Conservation (phyloP, 164 flowering plant genomes). For the Piper betle region DNA sequence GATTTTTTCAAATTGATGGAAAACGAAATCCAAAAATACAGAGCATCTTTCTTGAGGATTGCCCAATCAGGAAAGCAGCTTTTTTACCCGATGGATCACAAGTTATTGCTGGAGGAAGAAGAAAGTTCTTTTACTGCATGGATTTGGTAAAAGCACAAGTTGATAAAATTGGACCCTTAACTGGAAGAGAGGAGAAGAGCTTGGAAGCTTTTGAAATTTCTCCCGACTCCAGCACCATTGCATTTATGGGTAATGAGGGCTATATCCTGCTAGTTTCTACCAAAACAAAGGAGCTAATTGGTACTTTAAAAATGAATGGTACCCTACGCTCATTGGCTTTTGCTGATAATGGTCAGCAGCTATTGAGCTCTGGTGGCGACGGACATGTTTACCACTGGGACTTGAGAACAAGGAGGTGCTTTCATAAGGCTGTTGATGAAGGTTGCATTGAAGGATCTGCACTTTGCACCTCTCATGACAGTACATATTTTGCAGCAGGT, state of each 20-base stretch:
- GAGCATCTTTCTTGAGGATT: conserved; percentile 71
- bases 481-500: conserved; percentile 76
- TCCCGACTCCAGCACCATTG: conserved; percentile 73
- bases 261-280: conserved; percentile 77
- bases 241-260: conserved; percentile 85
- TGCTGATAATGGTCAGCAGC: conserved; percentile 51
- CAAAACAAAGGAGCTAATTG: conserved; percentile 70
- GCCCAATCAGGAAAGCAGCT: conserved; percentile 67
- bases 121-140: conserved; percentile 82
- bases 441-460: conserved; percentile 64
- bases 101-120: conserved; percentile 66
- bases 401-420: conserved; percentile 61
- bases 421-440: conserved; percentile 76
- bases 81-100: conserved; percentile 85
- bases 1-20: conserved; percentile 87
- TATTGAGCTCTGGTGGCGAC: conserved; percentile 86
- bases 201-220: conserved; percentile 82
- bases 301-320: conserved; percentile 95
- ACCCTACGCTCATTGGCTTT: conserved; percentile 72
- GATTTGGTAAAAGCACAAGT: conserved; percentile 67
- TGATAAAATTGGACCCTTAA: conserved; percentile 71
- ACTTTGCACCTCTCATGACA: conserved; percentile 59
- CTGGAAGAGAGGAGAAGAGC: conserved; percentile 91
- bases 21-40: conserved; percentile 68
- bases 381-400: conserved; percentile 96